Evolutionary conservation across 1,284 basidiomycete species (phyloP).

Genomic region (Ceratobasidium sp.): DNA sequence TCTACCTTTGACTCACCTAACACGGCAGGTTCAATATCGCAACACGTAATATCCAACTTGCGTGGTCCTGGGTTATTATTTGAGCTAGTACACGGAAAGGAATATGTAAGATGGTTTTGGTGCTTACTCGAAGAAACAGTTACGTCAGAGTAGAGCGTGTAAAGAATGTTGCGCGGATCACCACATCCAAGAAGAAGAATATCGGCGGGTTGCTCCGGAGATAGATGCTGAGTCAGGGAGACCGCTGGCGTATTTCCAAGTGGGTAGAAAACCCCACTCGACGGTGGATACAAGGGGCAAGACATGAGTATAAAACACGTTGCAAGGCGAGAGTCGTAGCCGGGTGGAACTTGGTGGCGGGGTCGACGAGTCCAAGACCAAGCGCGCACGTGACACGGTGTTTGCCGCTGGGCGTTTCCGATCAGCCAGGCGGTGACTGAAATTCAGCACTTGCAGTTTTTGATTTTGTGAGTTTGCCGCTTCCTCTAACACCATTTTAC

Average conservation of each 20-base stretch:
- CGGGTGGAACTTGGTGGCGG: too few relatives aligned
- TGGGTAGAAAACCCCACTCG: conserved; percentile 52
- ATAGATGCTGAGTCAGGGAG: conserved; percentile 61
- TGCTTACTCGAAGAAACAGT: background rate
- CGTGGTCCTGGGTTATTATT: background rate
- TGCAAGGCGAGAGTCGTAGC: too few relatives aligned
- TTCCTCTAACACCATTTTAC: too few relatives aligned
- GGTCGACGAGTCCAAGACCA: too few relatives aligned
- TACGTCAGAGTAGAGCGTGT: conserved; percentile 66
- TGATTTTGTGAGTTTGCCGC: too few relatives aligned
- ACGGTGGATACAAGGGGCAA: background rate
- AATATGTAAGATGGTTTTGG: background rate
- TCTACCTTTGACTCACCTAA: background rate
- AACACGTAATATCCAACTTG: conserved; percentile 17
- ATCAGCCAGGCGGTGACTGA: too few relatives aligned
- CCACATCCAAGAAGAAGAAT: conserved; percentile 71
- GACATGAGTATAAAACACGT: background rate
- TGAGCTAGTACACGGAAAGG: background rate
- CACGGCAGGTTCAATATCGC: background rate
- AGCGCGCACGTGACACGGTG: too few relatives aligned
- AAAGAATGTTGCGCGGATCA: conserved; percentile 68
- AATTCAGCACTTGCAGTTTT: too few relatives aligned
- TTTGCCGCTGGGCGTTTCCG: too few relatives aligned
- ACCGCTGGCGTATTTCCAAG: conserved; percentile 69
- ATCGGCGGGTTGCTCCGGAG: conserved; percentile 51